A percentile compares a stretch with the other conserved stretches of the same genome.
Evolutionary conservation across 208 protist genomes (phyloP).

Genomic region (Wallacemonas sp.): DNA sequence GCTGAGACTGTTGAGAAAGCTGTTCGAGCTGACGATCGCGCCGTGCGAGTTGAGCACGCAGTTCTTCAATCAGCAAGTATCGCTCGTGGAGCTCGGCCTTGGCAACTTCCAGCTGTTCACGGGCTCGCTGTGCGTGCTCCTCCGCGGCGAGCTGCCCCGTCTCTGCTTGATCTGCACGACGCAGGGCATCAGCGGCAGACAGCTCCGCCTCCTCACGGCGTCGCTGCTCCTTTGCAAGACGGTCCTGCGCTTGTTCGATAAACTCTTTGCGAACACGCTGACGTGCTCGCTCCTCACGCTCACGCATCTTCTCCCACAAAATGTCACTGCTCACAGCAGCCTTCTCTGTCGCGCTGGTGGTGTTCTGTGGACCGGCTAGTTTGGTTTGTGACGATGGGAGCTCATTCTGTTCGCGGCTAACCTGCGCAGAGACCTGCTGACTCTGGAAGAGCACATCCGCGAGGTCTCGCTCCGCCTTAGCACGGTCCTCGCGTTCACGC

Average conservation of each 20-base stretch:
- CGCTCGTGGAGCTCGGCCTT: conserved; percentile 28
- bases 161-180: conserved; percentile 14
- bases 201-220: conserved; percentile 25
- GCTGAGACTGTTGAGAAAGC: neutral
- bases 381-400: too few relatives aligned
- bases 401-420: too few relatives aligned
- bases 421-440: neutral
- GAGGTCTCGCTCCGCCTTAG: conserved; percentile 27
- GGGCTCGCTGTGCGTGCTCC: conserved; percentile 14
- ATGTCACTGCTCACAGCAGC: too few relatives aligned
- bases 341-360: too few relatives aligned
- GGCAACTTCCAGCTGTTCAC: conserved; percentile 16
- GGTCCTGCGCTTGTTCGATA: conserved; percentile 28
- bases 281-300: conserved; percentile 31
- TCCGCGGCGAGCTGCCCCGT: neutral
- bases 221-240: conserved; percentile 25
- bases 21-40: conserved; percentile 22
- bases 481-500: conserved; percentile 18
- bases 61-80: conserved; percentile 22
- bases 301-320: conserved; percentile 33
- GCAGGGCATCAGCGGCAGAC: conserved; percentile 4
- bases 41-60: conserved; percentile 17
- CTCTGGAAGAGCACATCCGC: conserved; percentile 31
- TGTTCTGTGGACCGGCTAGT: too few relatives aligned
- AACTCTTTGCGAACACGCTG: conserved; percentile 32